These are phyloP conservation scores for Ophiostoma australiae DNA, from an alignment of 2,329 filamentous ascomycete species.

Conservation along the genomic window DNA sequence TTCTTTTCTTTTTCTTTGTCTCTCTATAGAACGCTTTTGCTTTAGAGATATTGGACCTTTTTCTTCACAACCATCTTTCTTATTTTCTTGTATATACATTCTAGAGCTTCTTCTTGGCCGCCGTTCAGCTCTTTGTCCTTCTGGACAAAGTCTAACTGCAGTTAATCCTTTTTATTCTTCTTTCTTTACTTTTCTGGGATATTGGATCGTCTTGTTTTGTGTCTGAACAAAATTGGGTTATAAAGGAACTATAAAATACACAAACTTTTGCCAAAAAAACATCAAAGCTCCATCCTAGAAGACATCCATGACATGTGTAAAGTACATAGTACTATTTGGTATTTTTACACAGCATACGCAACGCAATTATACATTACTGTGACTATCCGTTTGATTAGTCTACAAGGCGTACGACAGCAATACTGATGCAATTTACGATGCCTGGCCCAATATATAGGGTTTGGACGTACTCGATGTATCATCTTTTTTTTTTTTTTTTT, in stretches of 20 bases:
- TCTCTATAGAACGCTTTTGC: neutral
- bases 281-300: neutral
- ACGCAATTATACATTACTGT: neutral
- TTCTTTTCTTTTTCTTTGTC: slow-evolving; percentile 16
- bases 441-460: neutral
- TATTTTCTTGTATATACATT: slow-evolving; percentile 15
- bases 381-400: neutral
- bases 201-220: slow-evolving; percentile 3
- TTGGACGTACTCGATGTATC: neutral
- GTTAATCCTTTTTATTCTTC: neutral
- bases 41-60: slow-evolving; percentile 5
- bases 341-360: neutral
- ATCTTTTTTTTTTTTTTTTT: no score
- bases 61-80: slow-evolving; percentile 13
- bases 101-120: slow-evolving; percentile 6
- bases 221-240: slow-evolving; percentile 5
- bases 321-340: neutral
- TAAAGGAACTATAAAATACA: slow-evolving; percentile 6
- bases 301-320: no score
- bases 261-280: neutral
- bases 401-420: neutral
- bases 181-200: slow-evolving; percentile 5
- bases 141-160: neutral
- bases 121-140: neutral
- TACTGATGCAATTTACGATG: neutral